Evolutionary conservation across 2,329 filamentous ascomycete genomes (phyloP), one percentile per base, ranked within the genome.

Genomic region (Botrytis deweyae): DNA sequence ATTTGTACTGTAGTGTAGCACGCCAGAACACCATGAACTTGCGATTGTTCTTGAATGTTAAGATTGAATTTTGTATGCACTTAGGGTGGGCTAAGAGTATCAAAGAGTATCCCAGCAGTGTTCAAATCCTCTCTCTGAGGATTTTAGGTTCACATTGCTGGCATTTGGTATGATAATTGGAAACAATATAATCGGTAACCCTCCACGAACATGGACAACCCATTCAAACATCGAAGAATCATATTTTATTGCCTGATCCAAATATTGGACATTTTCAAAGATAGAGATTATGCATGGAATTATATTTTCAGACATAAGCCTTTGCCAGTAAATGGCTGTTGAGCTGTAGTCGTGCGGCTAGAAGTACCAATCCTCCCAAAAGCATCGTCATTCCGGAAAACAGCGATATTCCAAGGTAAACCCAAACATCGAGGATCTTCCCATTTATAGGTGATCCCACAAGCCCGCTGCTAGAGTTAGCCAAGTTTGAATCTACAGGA

Each of bases 361-460:
- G 61, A 33, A 78, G 29, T 22, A 77, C 46, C 29, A 75, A 62
- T 33, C 69, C 74, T 9, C 78, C 78, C 22, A 78, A 25, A 9
- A 79, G 36, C 72, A 79, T 76, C 3, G 74, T 55, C 20, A 77
- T 49, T n/a, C 77, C 76, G 8, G 77, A 76, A 52, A 79, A 79
- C 8, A 79, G 74, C 9, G 76, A 76, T 4, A 79, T 61, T 38
- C 76, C 76, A 20, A 78, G 69, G 73, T 76, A 79, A 29, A 72
- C 71, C 40, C 62, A 78, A 2, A 49, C 36, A 38, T 44, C 58
- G 9, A 80, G 65, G 14, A 80, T 73, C 52, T 77, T 70, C 1
- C 77, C 77, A 38, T 76, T 78, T 18, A 78, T 78, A 3, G 78
- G 77, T 16, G 78, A 75, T 16, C 77, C 76, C 44, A 78, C 75